These are phyloP conservation scores for Rugonectria rugulosa DNA, from an alignment of 2,329 filamentous ascomycete genomes.

Conservation along the genomic window DNA sequence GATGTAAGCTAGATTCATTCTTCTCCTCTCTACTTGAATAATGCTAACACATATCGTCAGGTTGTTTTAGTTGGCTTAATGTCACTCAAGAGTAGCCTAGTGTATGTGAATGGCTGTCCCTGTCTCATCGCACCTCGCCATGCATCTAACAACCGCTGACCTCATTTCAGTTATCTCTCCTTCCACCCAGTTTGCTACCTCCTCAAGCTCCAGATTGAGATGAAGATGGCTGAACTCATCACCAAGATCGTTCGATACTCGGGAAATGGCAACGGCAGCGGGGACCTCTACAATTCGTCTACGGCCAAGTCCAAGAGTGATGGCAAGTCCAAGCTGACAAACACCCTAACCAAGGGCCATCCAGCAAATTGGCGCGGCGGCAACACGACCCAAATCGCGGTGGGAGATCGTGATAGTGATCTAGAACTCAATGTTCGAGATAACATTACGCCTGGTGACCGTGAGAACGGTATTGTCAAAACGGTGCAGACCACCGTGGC, in stretches of 20 bases:
- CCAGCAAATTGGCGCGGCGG: not conserved
- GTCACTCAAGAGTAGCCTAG: conserved; percentile 36
- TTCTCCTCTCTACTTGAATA: fast-evolving
- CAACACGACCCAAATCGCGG: conserved; percentile 15
- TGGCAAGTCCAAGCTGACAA: not conserved
- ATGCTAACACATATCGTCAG: conserved; percentile 5
- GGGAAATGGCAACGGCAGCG: not conserved
- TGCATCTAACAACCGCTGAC: not conserved
- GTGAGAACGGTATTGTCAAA: conserved; percentile 24
- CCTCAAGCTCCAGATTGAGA: conserved; percentile 58
- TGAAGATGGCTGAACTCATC: conserved; percentile 59
- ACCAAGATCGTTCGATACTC: conserved; percentile 40
- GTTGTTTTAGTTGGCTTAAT: conserved; percentile 38
- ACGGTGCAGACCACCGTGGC: conserved; percentile 33
- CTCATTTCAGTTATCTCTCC: conserved; percentile 31
- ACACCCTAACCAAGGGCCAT: not conserved
- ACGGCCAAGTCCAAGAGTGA: conserved; percentile 5
- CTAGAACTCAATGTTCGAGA: conserved; percentile 5
- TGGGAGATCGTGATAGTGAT: conserved; percentile 15
- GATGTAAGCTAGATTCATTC: conserved; percentile 23
- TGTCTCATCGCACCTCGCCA: not conserved
- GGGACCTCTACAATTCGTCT: conserved; percentile 22
- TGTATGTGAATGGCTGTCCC: conserved; percentile 36
- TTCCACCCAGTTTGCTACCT: conserved; percentile 57
- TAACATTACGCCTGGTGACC: not conserved